These are phyloP conservation scores for Misopates orontium DNA, from an alignment of 257 asterid species.

Conservation along the genomic window DNA sequence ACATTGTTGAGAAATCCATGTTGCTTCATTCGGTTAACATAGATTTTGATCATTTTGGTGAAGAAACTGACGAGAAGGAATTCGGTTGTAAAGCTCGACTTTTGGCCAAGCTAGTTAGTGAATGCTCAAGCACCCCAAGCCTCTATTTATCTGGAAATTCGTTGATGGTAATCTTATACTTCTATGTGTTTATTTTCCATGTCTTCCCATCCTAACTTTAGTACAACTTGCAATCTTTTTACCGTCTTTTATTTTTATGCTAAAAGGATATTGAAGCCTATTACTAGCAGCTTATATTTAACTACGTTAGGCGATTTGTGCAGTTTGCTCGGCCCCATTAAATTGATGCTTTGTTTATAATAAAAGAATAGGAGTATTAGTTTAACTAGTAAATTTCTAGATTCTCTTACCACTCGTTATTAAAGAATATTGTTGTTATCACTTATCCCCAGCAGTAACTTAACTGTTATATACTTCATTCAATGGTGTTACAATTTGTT, in stretches of 20 bases:
- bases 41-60: neutral
- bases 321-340: too few species aligned
- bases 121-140: slow-evolving; percentile 1
- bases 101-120: neutral
- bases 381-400: too few species aligned
- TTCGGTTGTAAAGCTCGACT: neutral
- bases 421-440: too few species aligned
- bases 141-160: neutral
- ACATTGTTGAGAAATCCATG: neutral
- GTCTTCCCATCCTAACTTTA: too few species aligned
- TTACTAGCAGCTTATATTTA: neutral
- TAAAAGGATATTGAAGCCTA: neutral
- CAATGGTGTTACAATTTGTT: too few species aligned
- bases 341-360: too few species aligned
- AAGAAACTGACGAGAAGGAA: neutral
- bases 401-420: too few species aligned
- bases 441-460: too few species aligned
- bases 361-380: too few species aligned
- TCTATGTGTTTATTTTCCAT: neutral
- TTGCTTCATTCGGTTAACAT: neutral
- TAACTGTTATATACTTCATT: too few species aligned
- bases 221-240: neutral
- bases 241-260: neutral
- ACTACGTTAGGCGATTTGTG: too few species aligned
- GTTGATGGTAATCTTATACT: neutral